phyloP scores from a whole-genome alignment of 495 filamentous ascomycete genomes.

The Aspergillus funiculosus region DNA sequence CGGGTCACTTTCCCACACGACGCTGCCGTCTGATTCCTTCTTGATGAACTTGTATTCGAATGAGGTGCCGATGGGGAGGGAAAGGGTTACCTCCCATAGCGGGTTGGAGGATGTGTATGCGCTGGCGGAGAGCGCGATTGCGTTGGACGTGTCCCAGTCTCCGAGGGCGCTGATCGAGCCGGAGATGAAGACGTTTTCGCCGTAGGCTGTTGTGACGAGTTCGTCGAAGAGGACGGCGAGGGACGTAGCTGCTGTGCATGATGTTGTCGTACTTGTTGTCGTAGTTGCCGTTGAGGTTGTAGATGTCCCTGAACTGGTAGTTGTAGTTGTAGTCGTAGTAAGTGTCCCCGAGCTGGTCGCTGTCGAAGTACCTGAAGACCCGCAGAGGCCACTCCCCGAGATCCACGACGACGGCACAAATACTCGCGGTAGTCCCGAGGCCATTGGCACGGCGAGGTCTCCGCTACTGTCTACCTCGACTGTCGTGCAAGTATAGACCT shows the following conservation, averaged over 20 bases:
- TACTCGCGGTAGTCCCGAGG: conserved; percentile 2
- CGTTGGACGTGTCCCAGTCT: conserved; percentile 45
- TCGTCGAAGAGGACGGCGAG: conserved; percentile 58
- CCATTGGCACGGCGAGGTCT: conserved; percentile 30
- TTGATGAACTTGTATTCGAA: conserved; percentile 65
- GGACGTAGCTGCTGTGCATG: conserved; percentile 25
- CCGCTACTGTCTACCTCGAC: conserved; percentile 31
- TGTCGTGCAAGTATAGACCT: conserved; percentile 38
- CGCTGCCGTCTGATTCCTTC: conserved; percentile 41
- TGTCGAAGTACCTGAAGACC: background rate
- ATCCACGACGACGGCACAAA: background rate
- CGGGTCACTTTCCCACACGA: conserved; percentile 57
- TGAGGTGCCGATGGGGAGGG: conserved; percentile 40
- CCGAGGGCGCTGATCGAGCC: conserved; percentile 50
- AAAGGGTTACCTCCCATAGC: conserved; percentile 47
- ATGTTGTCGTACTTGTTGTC: conserved; percentile 2
- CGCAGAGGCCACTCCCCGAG: background rate
- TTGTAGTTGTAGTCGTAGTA: background rate
- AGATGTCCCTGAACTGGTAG: too few relatives aligned
- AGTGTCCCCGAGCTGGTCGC: too few relatives aligned
- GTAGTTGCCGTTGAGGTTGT: too few relatives aligned
- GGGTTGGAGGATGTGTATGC: conserved; percentile 49
- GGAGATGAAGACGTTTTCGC: conserved; percentile 53
- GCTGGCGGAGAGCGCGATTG: conserved; percentile 44
- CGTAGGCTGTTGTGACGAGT: conserved; percentile 46